Conservation (phyloP, 2,329 filamentous ascomycete species). For the Elsinoe ampelina region DNA sequence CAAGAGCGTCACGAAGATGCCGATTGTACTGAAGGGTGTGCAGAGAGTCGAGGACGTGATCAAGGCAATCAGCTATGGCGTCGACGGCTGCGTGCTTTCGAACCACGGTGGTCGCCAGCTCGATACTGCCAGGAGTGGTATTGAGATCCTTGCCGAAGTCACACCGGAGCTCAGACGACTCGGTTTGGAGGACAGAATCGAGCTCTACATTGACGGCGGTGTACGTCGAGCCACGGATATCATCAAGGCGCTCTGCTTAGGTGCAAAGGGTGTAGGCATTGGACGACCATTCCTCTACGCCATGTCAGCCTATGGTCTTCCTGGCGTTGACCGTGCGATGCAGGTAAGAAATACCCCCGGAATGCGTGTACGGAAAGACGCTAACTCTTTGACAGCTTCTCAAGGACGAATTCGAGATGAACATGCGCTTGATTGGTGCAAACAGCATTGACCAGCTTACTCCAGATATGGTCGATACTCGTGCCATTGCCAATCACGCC, state of each 20-base stretch:
- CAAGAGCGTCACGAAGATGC: constrained; percentile 79
- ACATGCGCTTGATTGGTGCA: constrained; percentile 88
- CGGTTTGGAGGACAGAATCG: constrained; percentile 59
- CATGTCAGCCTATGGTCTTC: constrained; percentile 83
- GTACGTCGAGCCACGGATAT: constrained; percentile 87
- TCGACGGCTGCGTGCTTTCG: constrained; percentile 83
- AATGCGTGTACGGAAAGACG: background rate
- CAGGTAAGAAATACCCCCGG: constrained; percentile 37
- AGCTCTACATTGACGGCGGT: constrained; percentile 86
- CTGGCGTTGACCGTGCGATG: constrained; percentile 87
- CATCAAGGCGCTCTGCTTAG: constrained; percentile 86
- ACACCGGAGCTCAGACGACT: constrained; percentile 74
- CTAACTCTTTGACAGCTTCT: constrained; percentile 43
- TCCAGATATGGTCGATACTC: constrained; percentile 68
- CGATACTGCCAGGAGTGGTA: constrained; percentile 77
- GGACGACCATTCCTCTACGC: constrained; percentile 91
- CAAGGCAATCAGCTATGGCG: constrained; percentile 59
- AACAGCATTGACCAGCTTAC: constrained; percentile 66
- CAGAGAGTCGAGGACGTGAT: constrained; percentile 94
- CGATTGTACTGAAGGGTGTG: constrained; percentile 91
- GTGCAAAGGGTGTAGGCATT: constrained; percentile 86
- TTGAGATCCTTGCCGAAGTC: constrained; percentile 87
- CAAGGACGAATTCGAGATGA: constrained; percentile 98
- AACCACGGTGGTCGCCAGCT: constrained; percentile 95
- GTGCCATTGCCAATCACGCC: constrained; percentile 56